phyloP scores from a whole-genome alignment of 257 asterid genomes.

The Ilex asprella region DNA sequence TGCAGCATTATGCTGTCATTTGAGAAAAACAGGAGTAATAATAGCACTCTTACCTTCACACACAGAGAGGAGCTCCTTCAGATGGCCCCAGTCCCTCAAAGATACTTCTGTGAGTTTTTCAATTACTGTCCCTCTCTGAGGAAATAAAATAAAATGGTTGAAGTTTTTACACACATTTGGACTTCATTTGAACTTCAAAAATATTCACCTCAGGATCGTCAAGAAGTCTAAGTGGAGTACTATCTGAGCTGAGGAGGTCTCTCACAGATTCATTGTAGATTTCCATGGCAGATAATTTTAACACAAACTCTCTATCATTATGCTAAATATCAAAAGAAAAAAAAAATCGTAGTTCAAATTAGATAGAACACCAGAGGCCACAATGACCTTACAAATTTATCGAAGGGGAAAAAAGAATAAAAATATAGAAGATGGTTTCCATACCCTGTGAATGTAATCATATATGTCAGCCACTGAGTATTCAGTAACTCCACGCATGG shows the following conservation, averaged over 20 bases:
- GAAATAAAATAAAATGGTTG: slow-evolving; percentile 1
- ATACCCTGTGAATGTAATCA: slow-evolving; percentile 36
- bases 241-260: slow-evolving; percentile 67
- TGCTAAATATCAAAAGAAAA: slow-evolving; percentile 18
- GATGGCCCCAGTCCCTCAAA: slow-evolving; percentile 50
- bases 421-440: background rate
- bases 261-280: slow-evolving; percentile 87
- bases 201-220: slow-evolving; percentile 85
- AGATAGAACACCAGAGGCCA: background rate
- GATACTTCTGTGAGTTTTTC: slow-evolving; percentile 74
- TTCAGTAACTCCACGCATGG: slow-evolving; percentile 54
- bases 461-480: slow-evolving; percentile 43
- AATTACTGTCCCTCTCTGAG: slow-evolving; percentile 78
- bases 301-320: slow-evolving; percentile 34
- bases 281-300: slow-evolving; percentile 93
- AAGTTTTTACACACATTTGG: background rate
- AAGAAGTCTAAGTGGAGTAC: slow-evolving; percentile 66
- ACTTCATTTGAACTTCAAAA: background rate
- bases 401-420: background rate
- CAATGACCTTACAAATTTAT: too few species aligned
- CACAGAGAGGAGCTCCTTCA: slow-evolving; percentile 54
- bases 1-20: background rate
- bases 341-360: background rate
- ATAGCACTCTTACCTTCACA: slow-evolving; percentile 58
- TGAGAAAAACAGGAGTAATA: background rate